Percentiles rank a stretch among this genome's conserved stretches.
These are phyloP conservation scores for Byssoonygena ceratinophila DNA, from an alignment of 2,329 filamentous ascomycete species.

Conservation along the genomic window DNA sequence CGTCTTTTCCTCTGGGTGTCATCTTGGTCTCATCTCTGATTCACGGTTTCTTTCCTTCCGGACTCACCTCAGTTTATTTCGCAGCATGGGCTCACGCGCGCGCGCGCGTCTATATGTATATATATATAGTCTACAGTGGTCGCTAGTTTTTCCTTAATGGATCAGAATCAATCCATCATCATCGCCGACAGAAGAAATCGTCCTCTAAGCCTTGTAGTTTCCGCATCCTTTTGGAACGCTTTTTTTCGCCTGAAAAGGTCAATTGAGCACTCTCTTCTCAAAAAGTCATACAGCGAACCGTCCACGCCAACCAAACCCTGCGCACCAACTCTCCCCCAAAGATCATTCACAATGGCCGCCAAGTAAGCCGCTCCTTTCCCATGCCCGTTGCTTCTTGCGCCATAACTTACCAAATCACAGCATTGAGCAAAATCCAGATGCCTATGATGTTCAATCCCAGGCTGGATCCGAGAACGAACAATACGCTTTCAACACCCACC, in stretches of 20 bases:
- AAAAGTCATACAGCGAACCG: neutral
- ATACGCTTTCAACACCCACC: neutral
- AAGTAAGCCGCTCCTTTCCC: neutral
- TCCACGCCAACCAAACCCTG: neutral
- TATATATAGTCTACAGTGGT: neutral
- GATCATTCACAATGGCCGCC: neutral
- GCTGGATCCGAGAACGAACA: neutral
- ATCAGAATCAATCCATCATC: neutral
- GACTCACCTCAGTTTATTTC: neutral
- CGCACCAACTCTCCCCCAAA: neutral
- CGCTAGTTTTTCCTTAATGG: neutral
- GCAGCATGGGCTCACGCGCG: neutral
- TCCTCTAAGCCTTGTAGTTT: neutral
- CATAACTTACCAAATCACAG: neutral
- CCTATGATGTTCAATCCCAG: neutral
- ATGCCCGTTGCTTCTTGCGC: neutral
- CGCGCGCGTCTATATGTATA: no score
- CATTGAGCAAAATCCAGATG: neutral
- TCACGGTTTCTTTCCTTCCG: neutral
- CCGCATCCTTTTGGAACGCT: neutral
- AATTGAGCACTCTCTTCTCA: neutral
- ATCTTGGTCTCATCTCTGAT: neutral
- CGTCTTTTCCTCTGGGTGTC: neutral
- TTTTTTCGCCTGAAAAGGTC: neutral
- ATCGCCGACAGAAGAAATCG: neutral